Evolutionary conservation across 106 monocot genomes (phyloP).

Genomic region (Acanthochlamys bracteata): DNA sequence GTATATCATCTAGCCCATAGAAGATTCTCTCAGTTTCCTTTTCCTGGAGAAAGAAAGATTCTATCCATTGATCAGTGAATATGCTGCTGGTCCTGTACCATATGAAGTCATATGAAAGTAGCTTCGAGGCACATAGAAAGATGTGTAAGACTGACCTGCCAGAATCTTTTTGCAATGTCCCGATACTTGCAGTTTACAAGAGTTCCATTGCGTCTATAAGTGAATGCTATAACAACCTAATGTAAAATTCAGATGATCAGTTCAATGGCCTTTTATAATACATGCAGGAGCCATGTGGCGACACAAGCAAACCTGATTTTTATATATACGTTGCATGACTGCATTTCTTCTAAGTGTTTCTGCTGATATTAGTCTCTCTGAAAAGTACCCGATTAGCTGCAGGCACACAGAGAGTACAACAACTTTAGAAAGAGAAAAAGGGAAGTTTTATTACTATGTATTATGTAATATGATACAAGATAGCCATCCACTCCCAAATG

Average conservation of each 20-base stretch:
- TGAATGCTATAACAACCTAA: constrained; percentile 83
- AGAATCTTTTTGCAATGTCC: constrained; percentile 51
- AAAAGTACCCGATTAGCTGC: constrained; percentile 53
- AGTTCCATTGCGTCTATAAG: constrained; percentile 59
- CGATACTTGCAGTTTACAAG: constrained; percentile 88
- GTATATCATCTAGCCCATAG: constrained; percentile 93
- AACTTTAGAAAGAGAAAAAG: neutral
- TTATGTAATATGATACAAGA: neutral
- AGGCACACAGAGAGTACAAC: constrained; percentile 2
- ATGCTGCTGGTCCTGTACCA: neutral
- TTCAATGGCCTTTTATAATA: neutral
- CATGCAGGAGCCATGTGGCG: neutral
- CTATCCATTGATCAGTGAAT: neutral
- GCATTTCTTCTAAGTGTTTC: constrained; percentile 60
- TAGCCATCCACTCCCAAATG: neutral
- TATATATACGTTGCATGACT: constrained; percentile 38
- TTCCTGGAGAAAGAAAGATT: constrained; percentile 43
- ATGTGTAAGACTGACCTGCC: constrained; percentile 84
- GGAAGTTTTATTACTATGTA: neutral
- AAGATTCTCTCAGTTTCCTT: constrained; percentile 63
- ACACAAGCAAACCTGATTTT: constrained; percentile 22
- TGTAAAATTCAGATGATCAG: constrained; percentile 2
- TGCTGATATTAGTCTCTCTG: constrained; percentile 40
- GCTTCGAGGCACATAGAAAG: too few species aligned
- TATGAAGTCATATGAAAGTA: too few species aligned